phyloP scores from a whole-genome alignment of 805 yeast species.

The Yamadazyma sp. region DNA sequence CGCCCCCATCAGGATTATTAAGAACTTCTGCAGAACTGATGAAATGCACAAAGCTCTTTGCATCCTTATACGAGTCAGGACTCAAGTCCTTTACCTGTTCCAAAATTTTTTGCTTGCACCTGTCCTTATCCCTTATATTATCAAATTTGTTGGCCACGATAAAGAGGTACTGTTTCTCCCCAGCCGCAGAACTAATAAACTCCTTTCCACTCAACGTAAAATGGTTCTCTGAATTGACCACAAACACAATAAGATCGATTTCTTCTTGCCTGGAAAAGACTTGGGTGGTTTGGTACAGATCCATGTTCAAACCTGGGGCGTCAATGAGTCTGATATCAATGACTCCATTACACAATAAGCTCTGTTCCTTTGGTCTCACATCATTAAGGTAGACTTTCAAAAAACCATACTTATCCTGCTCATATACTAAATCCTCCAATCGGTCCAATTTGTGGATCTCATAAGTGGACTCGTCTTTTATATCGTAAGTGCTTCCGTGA shows the following conservation, averaged over 20 bases:
- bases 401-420: slow-evolving; percentile 67
- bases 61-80: slow-evolving; percentile 87
- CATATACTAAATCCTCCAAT: slow-evolving; percentile 69
- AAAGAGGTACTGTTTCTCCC: slow-evolving; percentile 87
- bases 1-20: slow-evolving; percentile 33
- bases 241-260: slow-evolving; percentile 93
- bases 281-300: slow-evolving; percentile 90
- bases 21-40: slow-evolving; percentile 63
- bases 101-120: slow-evolving; percentile 73
- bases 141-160: slow-evolving; percentile 94
- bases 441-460: slow-evolving; percentile 52
- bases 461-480: slow-evolving; percentile 64
- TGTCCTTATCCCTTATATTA: slow-evolving; percentile 73
- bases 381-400: slow-evolving; percentile 84
- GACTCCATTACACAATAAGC: slow-evolving; percentile 82
- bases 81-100: slow-evolving; percentile 83
- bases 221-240: slow-evolving; percentile 94
- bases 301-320: slow-evolving; percentile 96
- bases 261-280: slow-evolving; percentile 96
- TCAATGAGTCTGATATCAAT: slow-evolving; percentile 91
- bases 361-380: slow-evolving; percentile 60
- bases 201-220: slow-evolving; percentile 93
- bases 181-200: slow-evolving; percentile 85
- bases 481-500: slow-evolving; percentile 50
- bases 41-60: slow-evolving; percentile 91